phyloP scores from a whole-genome alignment of 1,284 basidiomycete species.

The Puccinia hordei region DNA sequence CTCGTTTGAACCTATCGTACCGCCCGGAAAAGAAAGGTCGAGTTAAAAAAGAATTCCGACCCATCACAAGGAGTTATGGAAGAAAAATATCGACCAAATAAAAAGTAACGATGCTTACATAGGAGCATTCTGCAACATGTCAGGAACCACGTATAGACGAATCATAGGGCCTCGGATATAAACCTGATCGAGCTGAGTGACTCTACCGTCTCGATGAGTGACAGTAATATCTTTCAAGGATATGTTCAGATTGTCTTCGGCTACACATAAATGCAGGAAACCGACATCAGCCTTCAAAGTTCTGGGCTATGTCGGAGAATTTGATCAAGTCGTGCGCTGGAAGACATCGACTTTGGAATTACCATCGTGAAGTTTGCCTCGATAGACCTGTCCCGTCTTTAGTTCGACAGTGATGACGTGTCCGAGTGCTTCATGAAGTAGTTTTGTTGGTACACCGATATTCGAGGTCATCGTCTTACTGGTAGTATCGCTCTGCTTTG shows the following conservation, averaged over 20 bases:
- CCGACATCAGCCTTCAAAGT: background rate
- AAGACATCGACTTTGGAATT: background rate
- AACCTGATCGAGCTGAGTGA: constrained; percentile 98
- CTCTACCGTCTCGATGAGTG: constrained; percentile 94
- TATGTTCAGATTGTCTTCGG: constrained; percentile 98
- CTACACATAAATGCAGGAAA: constrained; percentile 62
- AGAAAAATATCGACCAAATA: constrained; percentile 22
- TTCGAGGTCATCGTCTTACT: constrained; percentile 50
- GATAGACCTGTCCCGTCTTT: constrained; percentile 94
- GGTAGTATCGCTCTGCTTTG: background rate
- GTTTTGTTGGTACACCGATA: constrained; percentile 61
- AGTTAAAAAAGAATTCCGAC: background rate
- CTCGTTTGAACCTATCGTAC: constrained; percentile 48
- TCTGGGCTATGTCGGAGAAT: no score
- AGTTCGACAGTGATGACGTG: constrained; percentile 97
- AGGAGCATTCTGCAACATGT: constrained; percentile 98
- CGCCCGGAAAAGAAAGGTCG: background rate
- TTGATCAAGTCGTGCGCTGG: no score
- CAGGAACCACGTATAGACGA: constrained; percentile 97
- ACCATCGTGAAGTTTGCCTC: constrained; percentile 96
- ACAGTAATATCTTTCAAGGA: constrained; percentile 96
- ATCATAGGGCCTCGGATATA: constrained; percentile 98
- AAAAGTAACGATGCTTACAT: constrained; percentile 69
- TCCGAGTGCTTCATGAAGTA: constrained; percentile 69
- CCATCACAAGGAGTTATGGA: constrained; percentile 9